Conservation (phyloP, 306 rosid genomes). For the Trichosanthes cucumerina region DNA sequence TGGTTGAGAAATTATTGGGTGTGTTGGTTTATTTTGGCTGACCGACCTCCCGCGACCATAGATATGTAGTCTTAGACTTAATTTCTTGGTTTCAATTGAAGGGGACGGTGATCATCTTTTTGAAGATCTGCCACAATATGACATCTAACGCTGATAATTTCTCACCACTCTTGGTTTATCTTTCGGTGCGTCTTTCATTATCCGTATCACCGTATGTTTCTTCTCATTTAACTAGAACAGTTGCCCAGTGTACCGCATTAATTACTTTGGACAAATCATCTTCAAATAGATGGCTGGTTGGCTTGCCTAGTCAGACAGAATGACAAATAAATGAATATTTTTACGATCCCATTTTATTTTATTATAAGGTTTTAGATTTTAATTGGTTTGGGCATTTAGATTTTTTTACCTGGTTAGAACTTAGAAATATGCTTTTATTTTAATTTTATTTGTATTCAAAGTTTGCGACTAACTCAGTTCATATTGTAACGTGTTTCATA, state of each 20-base stretch:
- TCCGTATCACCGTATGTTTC: neutral
- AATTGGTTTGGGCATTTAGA: neutral
- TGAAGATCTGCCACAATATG: neutral
- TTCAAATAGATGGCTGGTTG: neutral
- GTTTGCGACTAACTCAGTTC: no score
- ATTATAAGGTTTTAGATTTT: neutral
- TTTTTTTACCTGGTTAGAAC: neutral
- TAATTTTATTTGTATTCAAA: no score
- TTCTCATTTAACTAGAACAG: neutral
- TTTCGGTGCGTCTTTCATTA: neutral
- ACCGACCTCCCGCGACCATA: neutral
- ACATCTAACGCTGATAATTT: neutral
- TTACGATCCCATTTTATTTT: neutral
- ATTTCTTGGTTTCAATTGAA: slow-evolving; percentile 1
- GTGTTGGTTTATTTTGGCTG: neutral
- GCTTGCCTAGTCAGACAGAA: neutral
- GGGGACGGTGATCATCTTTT: neutral
- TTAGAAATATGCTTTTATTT: neutral
- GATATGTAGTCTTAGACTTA: neutral
- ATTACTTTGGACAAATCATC: neutral
- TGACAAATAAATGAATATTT: neutral
- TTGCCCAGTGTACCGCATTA: neutral
- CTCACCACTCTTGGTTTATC: neutral
- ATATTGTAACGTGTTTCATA: no score
- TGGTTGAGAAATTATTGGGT: neutral